These are phyloP conservation scores for Mycena maculata DNA, from an alignment of 768 basidiomycete species.

Conservation along the genomic window DNA sequence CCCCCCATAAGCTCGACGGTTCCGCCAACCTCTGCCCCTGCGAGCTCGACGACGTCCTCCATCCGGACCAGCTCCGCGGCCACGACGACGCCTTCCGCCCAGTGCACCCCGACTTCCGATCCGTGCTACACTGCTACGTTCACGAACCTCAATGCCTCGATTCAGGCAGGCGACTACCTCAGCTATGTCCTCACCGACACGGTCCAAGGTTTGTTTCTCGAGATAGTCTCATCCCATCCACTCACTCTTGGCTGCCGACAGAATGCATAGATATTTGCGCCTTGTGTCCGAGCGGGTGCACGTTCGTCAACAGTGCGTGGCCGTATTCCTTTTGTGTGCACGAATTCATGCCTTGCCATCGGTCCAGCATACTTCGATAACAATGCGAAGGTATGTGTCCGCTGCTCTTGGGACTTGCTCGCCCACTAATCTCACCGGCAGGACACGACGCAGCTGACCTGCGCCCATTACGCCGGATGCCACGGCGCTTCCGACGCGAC, in stretches of 20 bases:
- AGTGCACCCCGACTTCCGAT: neutral
- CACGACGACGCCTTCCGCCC: neutral
- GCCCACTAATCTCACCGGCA: neutral
- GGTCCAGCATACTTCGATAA: slow-evolving; percentile 17
- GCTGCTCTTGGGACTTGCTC: neutral
- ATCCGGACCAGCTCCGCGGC: neutral
- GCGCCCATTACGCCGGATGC: slow-evolving; percentile 24
- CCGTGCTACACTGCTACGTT: slow-evolving; percentile 13
- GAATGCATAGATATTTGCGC: slow-evolving; percentile 25
- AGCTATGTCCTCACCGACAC: slow-evolving; percentile 27
- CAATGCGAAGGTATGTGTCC: slow-evolving; percentile 3
- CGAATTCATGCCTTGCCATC: neutral
- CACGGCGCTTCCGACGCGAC: slow-evolving; percentile 31
- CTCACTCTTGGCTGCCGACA: neutral
- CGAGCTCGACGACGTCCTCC: neutral
- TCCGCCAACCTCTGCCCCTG: too few species aligned
- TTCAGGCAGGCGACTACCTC: slow-evolving; percentile 28
- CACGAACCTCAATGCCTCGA: slow-evolving; percentile 18
- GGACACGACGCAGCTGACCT: slow-evolving; percentile 29
- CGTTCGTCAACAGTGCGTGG: slow-evolving; percentile 19
- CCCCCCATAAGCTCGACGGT: too few species aligned
- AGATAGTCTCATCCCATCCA: neutral
- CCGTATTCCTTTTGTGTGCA: neutral
- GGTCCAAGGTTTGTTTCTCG: slow-evolving; percentile 22
- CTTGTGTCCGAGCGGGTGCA: slow-evolving; percentile 4